Evolutionary conservation across 2,329 filamentous ascomycete species (phyloP).

Genomic region (Daldinia sp.): DNA sequence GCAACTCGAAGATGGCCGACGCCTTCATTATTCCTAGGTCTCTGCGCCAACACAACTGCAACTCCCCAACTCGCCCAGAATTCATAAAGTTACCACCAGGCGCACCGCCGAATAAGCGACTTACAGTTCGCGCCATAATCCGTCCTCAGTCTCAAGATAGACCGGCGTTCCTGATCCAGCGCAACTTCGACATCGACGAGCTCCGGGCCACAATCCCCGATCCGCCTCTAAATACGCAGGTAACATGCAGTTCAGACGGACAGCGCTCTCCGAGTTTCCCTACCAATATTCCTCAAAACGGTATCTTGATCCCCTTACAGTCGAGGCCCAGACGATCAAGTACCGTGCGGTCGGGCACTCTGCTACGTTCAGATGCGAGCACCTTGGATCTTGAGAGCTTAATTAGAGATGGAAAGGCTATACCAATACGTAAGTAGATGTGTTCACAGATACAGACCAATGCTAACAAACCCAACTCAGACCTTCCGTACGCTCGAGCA

Average conservation of each 20-base stretch:
- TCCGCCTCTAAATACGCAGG: conserved; percentile 31
- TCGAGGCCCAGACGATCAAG: conserved; percentile 44
- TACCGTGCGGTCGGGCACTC: conserved; percentile 42
- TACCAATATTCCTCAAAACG: not conserved
- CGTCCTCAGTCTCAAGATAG: conserved; percentile 56
- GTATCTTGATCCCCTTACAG: conserved; percentile 17
- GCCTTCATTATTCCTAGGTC: conserved; percentile 60
- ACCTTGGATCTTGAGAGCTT: conserved; percentile 43
- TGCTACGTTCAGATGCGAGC: conserved; percentile 34
- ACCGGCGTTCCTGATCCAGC: conserved; percentile 62
- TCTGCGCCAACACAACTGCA: conserved; percentile 52
- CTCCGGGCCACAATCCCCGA: conserved; percentile 61
- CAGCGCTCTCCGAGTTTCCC: conserved; percentile 10
- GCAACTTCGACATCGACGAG: conserved; percentile 63
- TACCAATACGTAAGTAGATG: conserved; percentile 61
- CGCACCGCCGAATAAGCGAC: conserved; percentile 29
- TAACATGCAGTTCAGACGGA: not conserved
- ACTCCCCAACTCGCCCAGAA: not conserved
- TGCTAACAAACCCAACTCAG: conserved; percentile 49
- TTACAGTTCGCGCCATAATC: conserved; percentile 60
- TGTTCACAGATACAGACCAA: not conserved
- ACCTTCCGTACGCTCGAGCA: conserved; percentile 61
- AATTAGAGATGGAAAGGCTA: conserved; percentile 51
- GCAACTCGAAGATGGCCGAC: conserved; percentile 57
- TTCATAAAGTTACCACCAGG: not conserved